Evolutionary conservation across 345 rosid genomes (phyloP), one percentile per base, ranked within the genome.

Genomic region (Acer yangbiense): DNA sequence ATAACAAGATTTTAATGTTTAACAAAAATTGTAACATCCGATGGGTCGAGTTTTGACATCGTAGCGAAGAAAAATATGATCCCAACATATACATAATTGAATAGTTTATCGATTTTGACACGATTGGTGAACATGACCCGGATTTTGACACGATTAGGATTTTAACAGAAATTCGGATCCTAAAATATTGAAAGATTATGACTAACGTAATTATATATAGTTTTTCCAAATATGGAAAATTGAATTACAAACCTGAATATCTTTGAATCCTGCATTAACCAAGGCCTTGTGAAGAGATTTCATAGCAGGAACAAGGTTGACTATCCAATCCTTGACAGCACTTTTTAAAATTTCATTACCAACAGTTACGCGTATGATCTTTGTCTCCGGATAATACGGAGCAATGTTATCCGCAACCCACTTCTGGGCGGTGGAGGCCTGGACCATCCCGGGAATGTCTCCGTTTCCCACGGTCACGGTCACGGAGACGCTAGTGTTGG

Each of bases 221-320:
- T 35, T 0, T 35, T 46, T 46, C 50, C 14, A 46, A 43, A 46
- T 60, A 20, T 21, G 25, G 27, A 60, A 60, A 60, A 60, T 18
- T 7, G 13, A 35, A 43, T 35, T 35, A 35, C 35, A 20, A 20
- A 91, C 97, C 98, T 95, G 86, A 82, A 90, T 73, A 75, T 80
- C 86, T 18, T 20, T 80, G 80, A 90, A 84, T 69, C 97, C 95
- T 27, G 88, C 89, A 17, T 54, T 85, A 20, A 75, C 65, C 81
- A 95, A 86, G 54, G 98, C 98, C 6, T 14, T 67, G 32, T 88
- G 83, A 2, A 95, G 78, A 25, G 85, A 58, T 73, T 71, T 90
- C 93, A 95, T 90, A 41, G 95, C 94, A 18, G 93, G 92, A 11
- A 93, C 83, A 12, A 95, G 95, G 82, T 85, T 85, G 20, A 71